Evolutionary conservation across 805 yeast species (phyloP), one percentile per base, ranked within the genome.

Genomic region (Kockiozyma suomiensis): DNA sequence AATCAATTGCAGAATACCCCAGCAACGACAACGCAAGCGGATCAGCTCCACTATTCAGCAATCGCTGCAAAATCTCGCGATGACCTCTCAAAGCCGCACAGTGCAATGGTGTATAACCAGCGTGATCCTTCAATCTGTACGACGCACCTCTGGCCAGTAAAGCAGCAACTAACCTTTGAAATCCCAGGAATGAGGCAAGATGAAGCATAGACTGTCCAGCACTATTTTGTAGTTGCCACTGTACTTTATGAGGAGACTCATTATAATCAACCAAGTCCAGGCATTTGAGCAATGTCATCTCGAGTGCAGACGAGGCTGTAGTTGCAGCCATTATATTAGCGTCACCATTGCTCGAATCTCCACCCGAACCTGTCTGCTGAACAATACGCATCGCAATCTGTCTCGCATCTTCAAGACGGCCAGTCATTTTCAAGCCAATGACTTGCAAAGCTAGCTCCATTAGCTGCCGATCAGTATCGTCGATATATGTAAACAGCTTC

Each of bases 351-450:
- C 75, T 77, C 38, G 74, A 74, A 55, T 76, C 52, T 1, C 65
- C 70, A 21, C 71, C 56, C 2, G 53, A 52, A 4, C 62, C 69
- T 33, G 65, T 85, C 53, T 83, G 81, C 12, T 94, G 96, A 55
- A 93, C 91, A 66, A 94, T 90, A 65, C 96, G 80, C 73, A 87
- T 87, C 0, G 98, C 98, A 68, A 94, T 89, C 70, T 90, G 91
- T 67, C 89, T 84, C 1, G 98, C 97, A 74, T 93, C 97, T 71
- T 94, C 98, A 59, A 94, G 77, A 69, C 87, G 86, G 59, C 98
- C 99, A 70, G 90, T 92, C 97, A 93, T 91, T 75, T 93, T 93
- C 74, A 92, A 79, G 1, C 99, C 99, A 42, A 94, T 97, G 68
- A 94, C 94, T 72, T 94, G 98, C 68, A 94, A 79, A 1, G 99